Evolutionary conservation across 2,329 filamentous ascomycete species (phyloP).

Genomic region (Truncatella angustata): DNA sequence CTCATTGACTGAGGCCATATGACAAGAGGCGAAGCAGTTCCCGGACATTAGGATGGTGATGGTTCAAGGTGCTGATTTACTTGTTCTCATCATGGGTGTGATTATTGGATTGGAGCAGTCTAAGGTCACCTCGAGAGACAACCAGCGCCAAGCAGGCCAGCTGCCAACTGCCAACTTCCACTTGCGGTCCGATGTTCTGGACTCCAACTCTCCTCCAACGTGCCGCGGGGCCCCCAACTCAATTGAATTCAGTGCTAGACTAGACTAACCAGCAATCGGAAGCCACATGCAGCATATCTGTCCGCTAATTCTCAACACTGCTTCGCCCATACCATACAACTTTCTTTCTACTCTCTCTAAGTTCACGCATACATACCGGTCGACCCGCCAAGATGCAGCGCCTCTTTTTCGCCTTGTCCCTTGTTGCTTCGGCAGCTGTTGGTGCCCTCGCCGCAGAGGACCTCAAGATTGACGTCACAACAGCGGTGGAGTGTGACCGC

Average conservation of each 20-base stretch:
- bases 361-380: background rate
- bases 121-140: no score
- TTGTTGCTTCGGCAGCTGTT: slow-evolving; percentile 50
- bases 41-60: no score
- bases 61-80: no score
- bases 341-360: background rate
- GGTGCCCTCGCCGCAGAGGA: slow-evolving; percentile 55
- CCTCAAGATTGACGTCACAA: slow-evolving; percentile 76
- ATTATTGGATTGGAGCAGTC: no score
- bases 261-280: background rate
- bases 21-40: no score
- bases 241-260: background rate
- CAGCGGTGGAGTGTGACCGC: slow-evolving; percentile 73
- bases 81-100: no score
- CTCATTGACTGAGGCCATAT: no score
- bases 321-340: background rate
- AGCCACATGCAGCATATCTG: background rate
- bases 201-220: background rate
- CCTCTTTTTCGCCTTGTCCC: slow-evolving; percentile 45
- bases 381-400: slow-evolving; percentile 43
- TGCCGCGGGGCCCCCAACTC: background rate
- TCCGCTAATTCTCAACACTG: background rate
- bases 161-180: no score
- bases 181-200: background rate
- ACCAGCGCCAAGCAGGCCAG: no score